Conservation (phyloP, 139 green algal species). For the Auxenochlorella protothecoides region DNA sequence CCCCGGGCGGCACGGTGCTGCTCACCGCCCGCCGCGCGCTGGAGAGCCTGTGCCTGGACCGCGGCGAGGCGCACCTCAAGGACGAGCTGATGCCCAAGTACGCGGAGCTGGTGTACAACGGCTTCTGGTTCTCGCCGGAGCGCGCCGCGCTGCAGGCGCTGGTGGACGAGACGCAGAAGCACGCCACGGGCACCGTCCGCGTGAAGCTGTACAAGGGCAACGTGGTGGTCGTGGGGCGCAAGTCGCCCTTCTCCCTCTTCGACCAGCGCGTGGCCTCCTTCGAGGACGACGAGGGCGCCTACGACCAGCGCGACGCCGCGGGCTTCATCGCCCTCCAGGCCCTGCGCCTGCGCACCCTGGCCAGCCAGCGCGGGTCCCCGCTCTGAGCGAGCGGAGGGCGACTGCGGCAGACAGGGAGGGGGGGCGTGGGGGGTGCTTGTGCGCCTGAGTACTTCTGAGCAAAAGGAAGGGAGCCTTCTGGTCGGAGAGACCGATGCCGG, state of each 20-base stretch:
- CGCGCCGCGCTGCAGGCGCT: constrained; percentile 62
- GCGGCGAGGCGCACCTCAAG: constrained; percentile 87
- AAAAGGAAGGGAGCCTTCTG: not conserved
- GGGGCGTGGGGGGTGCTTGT: too few relatives aligned
- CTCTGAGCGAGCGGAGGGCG: not conserved
- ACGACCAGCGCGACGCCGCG: constrained; percentile 86
- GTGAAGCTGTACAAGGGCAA: constrained; percentile 93
- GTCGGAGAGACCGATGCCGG: too few relatives aligned
- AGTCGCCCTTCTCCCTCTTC: constrained; percentile 61
- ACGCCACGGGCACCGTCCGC: constrained; percentile 61
- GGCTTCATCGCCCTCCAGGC: constrained; percentile 92
- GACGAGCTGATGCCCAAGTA: constrained; percentile 71
- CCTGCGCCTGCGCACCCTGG: constrained; percentile 74
- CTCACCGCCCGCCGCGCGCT: constrained; percentile 74
- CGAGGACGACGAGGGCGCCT: constrained; percentile 86
- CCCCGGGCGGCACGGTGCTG: constrained; percentile 91
- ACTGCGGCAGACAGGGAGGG: too few relatives aligned
- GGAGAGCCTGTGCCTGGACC: constrained; percentile 83
- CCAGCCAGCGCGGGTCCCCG: constrained; percentile 6
- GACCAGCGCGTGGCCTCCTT: constrained; percentile 87
- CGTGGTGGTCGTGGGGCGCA: constrained; percentile 68
- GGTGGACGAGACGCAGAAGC: constrained; percentile 79
- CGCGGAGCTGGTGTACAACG: constrained; percentile 80
- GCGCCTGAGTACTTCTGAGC: not conserved
- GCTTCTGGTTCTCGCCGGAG: constrained; percentile 71